phyloP scores from a whole-genome alignment of 2,329 filamentous ascomycete species.

The Ascochyta viciae-villosae region DNA sequence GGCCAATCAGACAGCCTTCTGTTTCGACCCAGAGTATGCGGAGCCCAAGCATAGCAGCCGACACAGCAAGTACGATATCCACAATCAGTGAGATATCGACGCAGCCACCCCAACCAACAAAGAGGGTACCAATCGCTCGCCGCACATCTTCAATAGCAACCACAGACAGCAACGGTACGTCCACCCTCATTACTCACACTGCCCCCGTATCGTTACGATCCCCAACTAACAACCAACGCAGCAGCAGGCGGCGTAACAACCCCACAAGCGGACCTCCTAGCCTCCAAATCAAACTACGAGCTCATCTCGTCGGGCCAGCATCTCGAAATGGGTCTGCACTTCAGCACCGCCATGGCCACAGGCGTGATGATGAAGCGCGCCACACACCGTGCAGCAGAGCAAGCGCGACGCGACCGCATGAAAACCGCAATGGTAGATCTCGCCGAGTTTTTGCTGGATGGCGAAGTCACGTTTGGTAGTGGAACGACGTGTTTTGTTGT shows the following conservation, averaged over 20 bases:
- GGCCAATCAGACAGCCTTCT: conserved; percentile 24
- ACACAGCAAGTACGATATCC: conserved; percentile 35
- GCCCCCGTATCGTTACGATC: not conserved
- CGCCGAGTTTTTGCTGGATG: conserved; percentile 38
- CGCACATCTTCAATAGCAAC: conserved; percentile 28
- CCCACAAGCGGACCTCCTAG: conserved; percentile 37
- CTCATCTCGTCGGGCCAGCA: conserved; percentile 40
- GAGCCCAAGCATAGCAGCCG: conserved; percentile 29
- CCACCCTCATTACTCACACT: not conserved
- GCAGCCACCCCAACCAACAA: conserved; percentile 28
- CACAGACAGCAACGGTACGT: conserved; percentile 34
- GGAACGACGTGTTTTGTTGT: conserved; percentile 43
- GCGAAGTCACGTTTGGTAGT: conserved; percentile 41
- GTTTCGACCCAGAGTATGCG: conserved; percentile 21
- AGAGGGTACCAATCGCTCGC: conserved; percentile 30
- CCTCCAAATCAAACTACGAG: conserved; percentile 42
- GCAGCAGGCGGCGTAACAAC: conserved; percentile 35
- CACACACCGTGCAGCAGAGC: conserved; percentile 40
- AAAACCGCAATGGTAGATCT: conserved; percentile 42
- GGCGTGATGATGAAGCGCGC: conserved; percentile 45
- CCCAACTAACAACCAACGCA: conserved; percentile 8
- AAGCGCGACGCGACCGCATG: conserved; percentile 43
- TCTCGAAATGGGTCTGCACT: conserved; percentile 42
- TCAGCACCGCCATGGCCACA: conserved; percentile 42
- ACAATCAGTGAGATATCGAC: conserved; percentile 35